These are phyloP conservation scores for Aspergillus pseudonomiae DNA, from an alignment of 2,329 filamentous ascomycete genomes.

Conservation along the genomic window DNA sequence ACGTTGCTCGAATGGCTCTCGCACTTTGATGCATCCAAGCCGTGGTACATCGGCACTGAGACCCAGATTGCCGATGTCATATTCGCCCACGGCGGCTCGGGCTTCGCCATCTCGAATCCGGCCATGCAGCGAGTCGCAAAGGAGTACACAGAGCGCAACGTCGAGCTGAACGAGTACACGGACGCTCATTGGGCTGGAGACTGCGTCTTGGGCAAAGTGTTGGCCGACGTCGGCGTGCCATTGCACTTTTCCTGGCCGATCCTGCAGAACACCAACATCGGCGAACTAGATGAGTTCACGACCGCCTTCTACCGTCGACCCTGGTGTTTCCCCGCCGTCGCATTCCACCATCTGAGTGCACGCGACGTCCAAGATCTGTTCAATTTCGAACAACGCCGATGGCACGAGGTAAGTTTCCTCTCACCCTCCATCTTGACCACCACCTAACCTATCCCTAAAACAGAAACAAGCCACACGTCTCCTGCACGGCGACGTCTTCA, in stretches of 20 bases:
- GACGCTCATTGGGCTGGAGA: slow-evolving; percentile 54
- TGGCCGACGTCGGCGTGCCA: slow-evolving; percentile 50
- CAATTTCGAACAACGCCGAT: slow-evolving; percentile 54
- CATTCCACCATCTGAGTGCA: slow-evolving; percentile 54
- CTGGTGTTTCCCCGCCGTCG: slow-evolving; percentile 55
- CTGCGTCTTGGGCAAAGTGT: slow-evolving; percentile 53
- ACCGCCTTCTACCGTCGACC: slow-evolving; percentile 43
- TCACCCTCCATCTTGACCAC: background rate
- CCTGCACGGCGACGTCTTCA: slow-evolving; percentile 42
- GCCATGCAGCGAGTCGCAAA: slow-evolving; percentile 51
- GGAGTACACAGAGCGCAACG: slow-evolving; percentile 45
- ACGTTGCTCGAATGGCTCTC: slow-evolving; percentile 58
- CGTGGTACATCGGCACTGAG: slow-evolving; percentile 58
- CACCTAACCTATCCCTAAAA: slow-evolving; percentile 3
- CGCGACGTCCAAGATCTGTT: slow-evolving; percentile 48
- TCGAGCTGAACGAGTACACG: slow-evolving; percentile 51
- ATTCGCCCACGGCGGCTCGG: slow-evolving; percentile 58
- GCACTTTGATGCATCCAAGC: slow-evolving; percentile 51
- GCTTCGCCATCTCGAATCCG: slow-evolving; percentile 55
- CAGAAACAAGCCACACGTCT: slow-evolving; percentile 23
- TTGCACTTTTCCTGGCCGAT: slow-evolving; percentile 54
- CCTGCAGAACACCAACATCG: slow-evolving; percentile 46
- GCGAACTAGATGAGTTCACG: slow-evolving; percentile 49
- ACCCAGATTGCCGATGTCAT: slow-evolving; percentile 54
- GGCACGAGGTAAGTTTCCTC: slow-evolving; percentile 60